Percentiles rank a stretch among this genome's conserved stretches.
phyloP scores from a whole-genome alignment of 768 basidiomycete genomes.

The Naganishia randhawae region DNA sequence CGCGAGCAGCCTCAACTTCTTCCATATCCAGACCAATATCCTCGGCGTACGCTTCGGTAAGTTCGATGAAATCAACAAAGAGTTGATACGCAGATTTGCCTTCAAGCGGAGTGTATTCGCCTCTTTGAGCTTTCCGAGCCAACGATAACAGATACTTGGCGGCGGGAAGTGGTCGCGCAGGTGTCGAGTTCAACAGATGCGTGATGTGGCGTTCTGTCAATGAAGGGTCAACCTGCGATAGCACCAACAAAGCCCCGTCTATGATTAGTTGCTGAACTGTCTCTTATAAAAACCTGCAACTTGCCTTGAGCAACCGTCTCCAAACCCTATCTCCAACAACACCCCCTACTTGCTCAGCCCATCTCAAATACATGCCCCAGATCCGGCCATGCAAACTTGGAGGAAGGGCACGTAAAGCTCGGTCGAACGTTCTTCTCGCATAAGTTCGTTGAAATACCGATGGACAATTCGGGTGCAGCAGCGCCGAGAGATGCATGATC shows the following conservation, averaged over 20 bases:
- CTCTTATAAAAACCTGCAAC: conserved; percentile 42
- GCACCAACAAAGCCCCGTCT: not conserved
- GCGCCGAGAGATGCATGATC: conserved; percentile 86
- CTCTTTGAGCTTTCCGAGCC: conserved; percentile 75
- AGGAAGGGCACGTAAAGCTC: conserved; percentile 85
- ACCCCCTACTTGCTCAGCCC: conserved; percentile 81
- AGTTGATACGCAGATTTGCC: conserved; percentile 94
- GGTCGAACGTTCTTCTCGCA: conserved; percentile 88
- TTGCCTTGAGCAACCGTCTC: conserved; percentile 79
- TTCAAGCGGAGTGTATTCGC: conserved; percentile 79
- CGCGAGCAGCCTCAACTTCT: conserved; percentile 54
- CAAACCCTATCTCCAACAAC: conserved; percentile 60
- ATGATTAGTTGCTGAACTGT: not conserved
- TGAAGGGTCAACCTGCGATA: conserved; percentile 49
- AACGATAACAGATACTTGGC: conserved; percentile 82
- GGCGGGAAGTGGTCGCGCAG: conserved; percentile 79
- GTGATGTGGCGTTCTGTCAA: conserved; percentile 53
- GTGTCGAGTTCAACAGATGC: conserved; percentile 60
- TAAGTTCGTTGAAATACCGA: conserved; percentile 78
- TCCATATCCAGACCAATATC: conserved; percentile 81
- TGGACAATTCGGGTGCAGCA: conserved; percentile 85
- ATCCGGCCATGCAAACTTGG: conserved; percentile 86
- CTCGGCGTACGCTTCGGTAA: conserved; percentile 83
- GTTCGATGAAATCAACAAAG: conserved; percentile 83
- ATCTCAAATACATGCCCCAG: conserved; percentile 87